These are phyloP conservation scores for Mollisia scopiformis DNA, from an alignment of 2,329 filamentous ascomycete genomes.

Conservation along the genomic window DNA sequence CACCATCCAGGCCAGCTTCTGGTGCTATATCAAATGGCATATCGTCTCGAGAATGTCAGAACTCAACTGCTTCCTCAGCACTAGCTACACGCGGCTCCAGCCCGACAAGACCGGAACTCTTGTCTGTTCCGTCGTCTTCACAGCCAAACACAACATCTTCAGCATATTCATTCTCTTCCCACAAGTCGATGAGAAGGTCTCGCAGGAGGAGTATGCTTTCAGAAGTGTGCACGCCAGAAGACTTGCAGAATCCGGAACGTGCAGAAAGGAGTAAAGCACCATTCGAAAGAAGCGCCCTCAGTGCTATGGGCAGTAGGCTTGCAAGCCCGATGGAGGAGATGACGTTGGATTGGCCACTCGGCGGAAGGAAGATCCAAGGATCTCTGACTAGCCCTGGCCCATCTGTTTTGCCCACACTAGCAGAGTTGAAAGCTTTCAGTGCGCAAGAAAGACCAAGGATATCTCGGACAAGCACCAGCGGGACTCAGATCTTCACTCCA, in stretches of 20 bases:
- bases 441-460: conserved; percentile 17
- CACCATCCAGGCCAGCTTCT: background rate
- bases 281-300: conserved; percentile 18
- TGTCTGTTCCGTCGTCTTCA: conserved; percentile 1
- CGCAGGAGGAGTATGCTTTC: conserved; percentile 32
- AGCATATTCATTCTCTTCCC: conserved; percentile 17
- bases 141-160: conserved; percentile 3
- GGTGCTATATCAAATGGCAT: background rate
- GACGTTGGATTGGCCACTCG: background rate
- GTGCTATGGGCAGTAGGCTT: conserved; percentile 20
- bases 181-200: conserved; percentile 9
- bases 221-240: conserved; percentile 31
- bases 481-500: conserved; percentile 34
- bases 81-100: background rate
- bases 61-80: background rate
- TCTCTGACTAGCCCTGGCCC: background rate
- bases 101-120: conserved; percentile 3
- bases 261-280: background rate
- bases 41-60: background rate
- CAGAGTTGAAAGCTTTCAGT: background rate
- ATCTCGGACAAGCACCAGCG: conserved; percentile 31
- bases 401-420: background rate
- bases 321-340: conserved; percentile 20
- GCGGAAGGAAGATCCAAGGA: background rate
- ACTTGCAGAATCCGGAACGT: conserved; percentile 4